Evolutionary conservation across 2,329 filamentous ascomycete species (phyloP), one percentile per base, ranked within the genome.

Genomic region (Fusarium neocosmosporiellum): DNA sequence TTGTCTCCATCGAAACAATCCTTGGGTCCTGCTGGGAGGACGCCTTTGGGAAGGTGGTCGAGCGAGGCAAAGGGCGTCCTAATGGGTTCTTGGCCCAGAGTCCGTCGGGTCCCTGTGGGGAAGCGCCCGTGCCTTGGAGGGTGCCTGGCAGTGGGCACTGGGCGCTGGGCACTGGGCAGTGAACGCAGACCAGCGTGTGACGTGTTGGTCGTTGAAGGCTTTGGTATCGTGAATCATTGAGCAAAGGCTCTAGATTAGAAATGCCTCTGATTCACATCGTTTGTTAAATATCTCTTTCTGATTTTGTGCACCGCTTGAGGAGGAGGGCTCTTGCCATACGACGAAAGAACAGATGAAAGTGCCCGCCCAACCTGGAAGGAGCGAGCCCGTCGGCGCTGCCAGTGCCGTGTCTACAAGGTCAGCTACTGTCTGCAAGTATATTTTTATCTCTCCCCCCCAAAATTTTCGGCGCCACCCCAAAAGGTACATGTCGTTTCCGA

Each of bases 1-100:
- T 62, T 41, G 59, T 55, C 59, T 41, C 59, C 59, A 62, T 62
- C 59, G 46, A 62, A 62, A 62, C 59, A 16, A 29, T 29, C 37
- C 37, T 24, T 46, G 37, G 57, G 50, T 37, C 27, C 10, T 24
- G 55, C 58, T 43, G 55, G 67, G 33, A 57, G 39, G 36, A 39
- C 61, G 60, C 36, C 54, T 66, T 63, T 70, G 63, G 59, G 41
- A 54, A 66, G 48, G 66, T 63, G 59, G 14, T 67, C 60, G 54
- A 71, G 71, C 50, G 65, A 74, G 68, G 68, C 55, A 67, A 63
- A 66, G 58, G 60, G 66, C 61, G 41, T 59, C 31, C 57, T 37
- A 27, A 39, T 33, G 61, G 65, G 46, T 60, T 65, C 63, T 65
- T 65, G 63, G 63, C 57, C 57, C 46, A 18, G 39, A 50, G 39